A percentile compares a stretch with the other conserved stretches of the same genome.
These are phyloP conservation scores for Arabidopsis lyrata DNA, from an alignment of 441 rosid genomes.

Conservation along the genomic window DNA sequence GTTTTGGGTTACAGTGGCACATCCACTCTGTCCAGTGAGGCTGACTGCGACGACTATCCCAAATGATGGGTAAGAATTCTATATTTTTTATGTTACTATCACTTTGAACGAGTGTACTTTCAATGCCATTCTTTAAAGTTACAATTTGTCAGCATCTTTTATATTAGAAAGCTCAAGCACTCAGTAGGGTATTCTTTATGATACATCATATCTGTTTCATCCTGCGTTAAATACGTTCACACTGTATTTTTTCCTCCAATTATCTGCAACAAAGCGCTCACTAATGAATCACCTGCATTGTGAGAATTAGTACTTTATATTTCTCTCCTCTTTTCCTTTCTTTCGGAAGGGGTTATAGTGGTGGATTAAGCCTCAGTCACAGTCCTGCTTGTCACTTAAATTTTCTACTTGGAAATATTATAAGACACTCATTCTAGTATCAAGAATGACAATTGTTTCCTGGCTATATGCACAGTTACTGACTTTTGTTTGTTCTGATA, in stretches of 20 bases:
- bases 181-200: constrained; percentile 11
- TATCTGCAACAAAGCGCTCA: constrained; percentile 2
- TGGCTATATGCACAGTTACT: constrained; percentile 17
- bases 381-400: constrained; percentile 6
- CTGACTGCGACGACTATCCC: constrained; percentile 61
- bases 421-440: constrained; percentile 18
- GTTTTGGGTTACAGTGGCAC: constrained; percentile 72
- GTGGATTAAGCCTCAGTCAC: constrained; percentile 8
- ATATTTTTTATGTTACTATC: not conserved
- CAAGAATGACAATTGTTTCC: constrained; percentile 10
- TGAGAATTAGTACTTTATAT: constrained; percentile 16
- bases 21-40: constrained; percentile 81
- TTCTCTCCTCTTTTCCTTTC: constrained; percentile 3
- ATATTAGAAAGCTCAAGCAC: constrained; percentile 4
- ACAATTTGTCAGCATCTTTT: not conserved
- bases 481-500: constrained; percentile 33
- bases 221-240: constrained; percentile 1
- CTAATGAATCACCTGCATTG: constrained; percentile 22
- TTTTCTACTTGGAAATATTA: constrained; percentile 5
- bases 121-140: constrained; percentile 14
- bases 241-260: constrained; percentile 1
- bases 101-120: constrained; percentile 1
- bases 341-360: constrained; percentile 15
- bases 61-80: constrained; percentile 77
- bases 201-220: constrained; percentile 24